A percentile compares a stretch with the other conserved stretches of the same genome.
Evolutionary conservation across 371 early-diverging fungal genomes (phyloP).

Genomic region (Enteropsectra breve): DNA sequence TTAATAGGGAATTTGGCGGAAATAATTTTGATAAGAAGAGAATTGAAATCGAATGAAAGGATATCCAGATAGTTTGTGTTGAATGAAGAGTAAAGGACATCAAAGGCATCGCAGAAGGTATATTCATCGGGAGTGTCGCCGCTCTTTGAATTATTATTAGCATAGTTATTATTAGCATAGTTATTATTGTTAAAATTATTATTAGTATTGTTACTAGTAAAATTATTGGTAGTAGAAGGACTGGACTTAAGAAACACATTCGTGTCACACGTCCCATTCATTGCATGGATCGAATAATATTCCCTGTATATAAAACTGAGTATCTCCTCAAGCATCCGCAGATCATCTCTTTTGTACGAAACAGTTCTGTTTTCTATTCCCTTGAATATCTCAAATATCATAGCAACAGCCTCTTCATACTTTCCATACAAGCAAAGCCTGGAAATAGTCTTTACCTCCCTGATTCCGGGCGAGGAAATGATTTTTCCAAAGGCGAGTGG

Average conservation of each 20-base stretch:
- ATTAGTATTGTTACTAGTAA: background rate
- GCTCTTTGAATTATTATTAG: background rate
- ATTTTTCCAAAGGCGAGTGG: conserved; percentile 2
- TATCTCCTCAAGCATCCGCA: conserved; percentile 3
- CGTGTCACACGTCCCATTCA: background rate
- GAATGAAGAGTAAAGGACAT: conserved; percentile 4
- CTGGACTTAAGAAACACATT: no score
- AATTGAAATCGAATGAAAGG: background rate
- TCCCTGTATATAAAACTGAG: background rate
- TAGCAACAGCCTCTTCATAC: background rate
- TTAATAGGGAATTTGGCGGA: background rate
- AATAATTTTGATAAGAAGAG: background rate
- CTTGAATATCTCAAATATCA: conserved; percentile 10
- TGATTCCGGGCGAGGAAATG: conserved; percentile 1
- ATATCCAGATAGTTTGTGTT: background rate
- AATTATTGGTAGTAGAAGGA: background rate
- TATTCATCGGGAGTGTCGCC: no score
- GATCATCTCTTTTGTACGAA: conserved; percentile 8
- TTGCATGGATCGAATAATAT: background rate
- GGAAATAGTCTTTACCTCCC: conserved; percentile 8
- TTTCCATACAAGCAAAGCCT: background rate
- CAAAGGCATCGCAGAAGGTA: background rate
- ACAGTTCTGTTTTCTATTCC: background rate
- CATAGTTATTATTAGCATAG: background rate
- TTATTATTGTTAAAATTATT: background rate